phyloP scores from a whole-genome alignment of 257 asterid genomes.

The Ligustrum vulgare region DNA sequence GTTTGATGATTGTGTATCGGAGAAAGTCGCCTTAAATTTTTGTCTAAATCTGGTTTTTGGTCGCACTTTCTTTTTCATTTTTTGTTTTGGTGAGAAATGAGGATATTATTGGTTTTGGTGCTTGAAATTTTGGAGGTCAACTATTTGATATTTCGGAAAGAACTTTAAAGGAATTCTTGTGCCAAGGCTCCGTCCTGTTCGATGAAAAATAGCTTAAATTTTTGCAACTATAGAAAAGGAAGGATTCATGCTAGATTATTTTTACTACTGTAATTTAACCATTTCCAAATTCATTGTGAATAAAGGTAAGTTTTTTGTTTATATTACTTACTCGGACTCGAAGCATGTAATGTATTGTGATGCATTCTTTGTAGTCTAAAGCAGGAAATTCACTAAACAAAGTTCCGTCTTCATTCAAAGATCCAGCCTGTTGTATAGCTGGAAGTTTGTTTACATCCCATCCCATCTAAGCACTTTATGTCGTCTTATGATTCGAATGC shows the following conservation, averaged over 20 bases:
- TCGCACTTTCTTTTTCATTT: neutral
- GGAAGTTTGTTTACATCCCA: conserved; percentile 24
- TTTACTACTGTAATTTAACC: neutral
- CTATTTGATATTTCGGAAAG: no score
- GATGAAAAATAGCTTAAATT: neutral
- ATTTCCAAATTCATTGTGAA: neutral
- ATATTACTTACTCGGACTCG: neutral
- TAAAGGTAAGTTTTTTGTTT: neutral
- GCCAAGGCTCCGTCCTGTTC: neutral
- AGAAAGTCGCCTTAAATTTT: neutral
- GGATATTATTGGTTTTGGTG: neutral
- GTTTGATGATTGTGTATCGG: neutral
- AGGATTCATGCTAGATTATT: neutral
- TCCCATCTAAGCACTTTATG: conserved; percentile 17
- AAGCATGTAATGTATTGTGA: neutral
- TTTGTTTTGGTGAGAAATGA: neutral
- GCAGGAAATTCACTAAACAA: neutral
- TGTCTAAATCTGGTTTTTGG: neutral
- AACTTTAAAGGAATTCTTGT: neutral
- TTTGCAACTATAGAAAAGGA: neutral
- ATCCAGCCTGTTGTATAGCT: conserved; percentile 27
- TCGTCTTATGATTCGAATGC: neutral
- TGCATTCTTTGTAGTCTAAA: neutral
- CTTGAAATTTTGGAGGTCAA: neutral
- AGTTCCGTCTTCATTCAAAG: neutral